Base-by-base conservation (phyloP, 768 basidiomycete species). In the Boletus rufocinnamomeus region DNA sequence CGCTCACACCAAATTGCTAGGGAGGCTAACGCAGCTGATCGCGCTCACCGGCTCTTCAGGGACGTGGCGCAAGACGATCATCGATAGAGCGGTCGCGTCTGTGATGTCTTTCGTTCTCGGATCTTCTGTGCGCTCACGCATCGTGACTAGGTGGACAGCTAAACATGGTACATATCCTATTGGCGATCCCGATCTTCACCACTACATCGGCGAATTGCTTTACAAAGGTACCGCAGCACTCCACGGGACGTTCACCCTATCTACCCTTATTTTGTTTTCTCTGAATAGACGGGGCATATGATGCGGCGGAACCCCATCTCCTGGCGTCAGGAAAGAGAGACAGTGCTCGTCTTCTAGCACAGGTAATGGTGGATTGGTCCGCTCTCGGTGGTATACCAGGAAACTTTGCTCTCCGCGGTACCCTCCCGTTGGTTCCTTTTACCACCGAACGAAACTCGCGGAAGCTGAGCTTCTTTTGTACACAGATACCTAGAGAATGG, bases 61-160 rank as follows among this genome's bases (percentile, higher is more conserved):
- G 14, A 69, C 87, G 34, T 99, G 96, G 97, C 79, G 95, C 58
- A 95, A 94, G 77, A 93, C 91, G 1, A 75, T 95, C 51, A 89
- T 93, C 38, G 92, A 95, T 67, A 88, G 85, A 69, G 77, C 91
- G 14, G 80, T 98, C 69, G 82, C 87, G 94, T 95, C 71, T 69
- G 87, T 79, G 59, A 52, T 32, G 52, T 50, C 54, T 19, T 55
- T 45, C 30, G 54, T 38, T 48, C 40, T 34, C 38, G 58, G 46
- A 59, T 61, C 58, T 37, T 35, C 57, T 47, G 43, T 60, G 43
- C 58, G 63, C 66, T 73, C 13, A 64, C 32, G 54, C 40, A 61
- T 56, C 46, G 57, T 54, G 38, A 57, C 51, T 67, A 96, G 95
- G 45, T 99, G 96, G 95, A 87, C 92, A 46, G 81, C 86, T 14